Evolutionary conservation across 169 alveolate genomes (phyloP).

Genomic region (Cryptosporidium canis): DNA sequence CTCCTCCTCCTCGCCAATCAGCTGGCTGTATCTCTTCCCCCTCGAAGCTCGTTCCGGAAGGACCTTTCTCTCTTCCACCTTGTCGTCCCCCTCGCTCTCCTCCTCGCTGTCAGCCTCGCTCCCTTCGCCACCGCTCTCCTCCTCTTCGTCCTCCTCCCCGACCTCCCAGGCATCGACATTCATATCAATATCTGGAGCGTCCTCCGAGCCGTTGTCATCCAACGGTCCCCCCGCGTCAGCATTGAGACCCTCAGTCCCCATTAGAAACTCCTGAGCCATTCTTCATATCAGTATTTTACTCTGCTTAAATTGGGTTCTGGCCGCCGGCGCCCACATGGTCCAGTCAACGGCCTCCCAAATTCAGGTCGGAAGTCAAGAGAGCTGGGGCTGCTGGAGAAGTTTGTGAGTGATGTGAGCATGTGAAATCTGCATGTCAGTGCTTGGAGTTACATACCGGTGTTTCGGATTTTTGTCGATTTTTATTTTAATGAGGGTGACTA

Average conservation of each 20-base stretch:
- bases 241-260: neutral
- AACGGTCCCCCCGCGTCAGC: neutral
- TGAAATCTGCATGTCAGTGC: too few relatives aligned
- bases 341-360: neutral
- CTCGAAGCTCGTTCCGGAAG: constrained; percentile 75
- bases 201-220: neutral
- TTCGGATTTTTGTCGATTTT: neutral
- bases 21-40: constrained; percentile 73
- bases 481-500: neutral
- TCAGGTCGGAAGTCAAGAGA: too few relatives aligned
- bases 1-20: constrained; percentile 74
- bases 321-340: neutral
- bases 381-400: too few relatives aligned
- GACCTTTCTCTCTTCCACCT: constrained; percentile 26
- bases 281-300: neutral
- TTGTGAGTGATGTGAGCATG: too few relatives aligned
- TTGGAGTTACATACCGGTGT: too few relatives aligned
- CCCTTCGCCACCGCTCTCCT: neutral
- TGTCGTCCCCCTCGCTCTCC: neutral
- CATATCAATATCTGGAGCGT: neutral
- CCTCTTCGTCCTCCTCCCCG: constrained; percentile 1
- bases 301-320: neutral
- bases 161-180: neutral
- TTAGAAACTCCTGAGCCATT: neutral
- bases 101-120: neutral